Base-by-base conservation (phyloP, 805 yeast species). In the Candida namnaoensis region DNA sequence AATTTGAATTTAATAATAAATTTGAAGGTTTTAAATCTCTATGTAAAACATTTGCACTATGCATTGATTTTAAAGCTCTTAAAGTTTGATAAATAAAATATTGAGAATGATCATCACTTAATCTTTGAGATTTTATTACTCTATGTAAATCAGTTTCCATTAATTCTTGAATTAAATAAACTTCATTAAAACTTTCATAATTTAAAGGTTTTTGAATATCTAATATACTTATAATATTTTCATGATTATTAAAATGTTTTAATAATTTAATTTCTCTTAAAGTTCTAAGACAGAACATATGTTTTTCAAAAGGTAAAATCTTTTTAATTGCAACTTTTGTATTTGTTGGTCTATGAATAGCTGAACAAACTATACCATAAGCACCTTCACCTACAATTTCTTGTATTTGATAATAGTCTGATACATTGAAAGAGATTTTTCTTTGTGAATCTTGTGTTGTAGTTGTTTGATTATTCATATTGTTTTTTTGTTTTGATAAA, bases 341-440 rank as follows among this genome's bases (percentile, higher is more conserved):
- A 15, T 74, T 71, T 1, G 84, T 68, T 11, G 82, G 80, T 44
- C 68, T 68, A 50, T 82, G 87, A 10, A 69, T 57, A 0, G 88
- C 93, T 5, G 78, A 70, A 38, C 84, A 82, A 5, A 85, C 95
- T 3, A 82, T 72, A 0, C 95, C 93, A 50, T 85, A 85, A 0
- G 93, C 88, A 1, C 95, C 95, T 57, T 82, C 86, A 5, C 95
- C 95, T 6, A 85, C 64, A 5, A 81, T 65, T 44, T 75, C 77
- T 15, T 66, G 64, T 7, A 83, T 71, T 45, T 75, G 75, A 54
- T 78, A 84, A 48, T 74, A 76, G 38, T 74, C 71, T 4, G 82
- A 76, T 13, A 83, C 74, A 50, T 80, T 80, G 61, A 81, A 83
- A 3, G 78, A 71, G 42, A 72, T 71, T 37, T 74, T 72, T 43